Percentiles rank a stretch among this genome's conserved stretches.
Evolutionary conservation across 2,329 filamentous ascomycete species (phyloP).

Genomic region (Fusarium cyanostomum): DNA sequence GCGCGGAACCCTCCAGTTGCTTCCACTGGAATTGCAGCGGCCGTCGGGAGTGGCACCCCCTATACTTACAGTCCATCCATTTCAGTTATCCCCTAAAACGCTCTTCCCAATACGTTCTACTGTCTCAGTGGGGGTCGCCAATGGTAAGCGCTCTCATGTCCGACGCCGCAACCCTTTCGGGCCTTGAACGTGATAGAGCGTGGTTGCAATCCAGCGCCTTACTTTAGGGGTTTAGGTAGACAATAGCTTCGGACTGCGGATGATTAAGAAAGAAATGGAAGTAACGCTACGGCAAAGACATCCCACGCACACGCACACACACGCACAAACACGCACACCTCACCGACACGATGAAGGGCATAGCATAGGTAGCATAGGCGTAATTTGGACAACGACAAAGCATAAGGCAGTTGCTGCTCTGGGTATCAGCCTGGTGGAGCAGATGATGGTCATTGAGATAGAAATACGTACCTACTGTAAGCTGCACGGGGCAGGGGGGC

Average conservation of each 20-base stretch:
- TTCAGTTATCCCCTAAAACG: slow-evolving; percentile 1
- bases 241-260: slow-evolving; percentile 17
- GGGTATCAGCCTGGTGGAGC: slow-evolving; percentile 31
- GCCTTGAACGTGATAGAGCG: slow-evolving; percentile 23
- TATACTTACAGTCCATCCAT: slow-evolving; percentile 18
- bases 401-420: slow-evolving; percentile 1
- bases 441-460: slow-evolving; percentile 24
- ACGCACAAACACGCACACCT: slow-evolving; percentile 7
- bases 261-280: slow-evolving; percentile 8
- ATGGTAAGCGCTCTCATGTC: slow-evolving; percentile 14
- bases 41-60: slow-evolving; percentile 16
- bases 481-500: slow-evolving; percentile 37
- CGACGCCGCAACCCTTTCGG: slow-evolving; percentile 29
- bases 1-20: background rate
- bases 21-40: background rate
- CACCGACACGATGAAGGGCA: slow-evolving; percentile 7
- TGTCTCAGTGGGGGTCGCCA: slow-evolving; percentile 8
- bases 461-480: slow-evolving; percentile 22
- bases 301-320: background rate
- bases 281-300: background rate
- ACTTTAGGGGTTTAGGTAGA: slow-evolving; percentile 6
- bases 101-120: background rate
- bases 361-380: slow-evolving; percentile 2
- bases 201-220: slow-evolving; percentile 21
- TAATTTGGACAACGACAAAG: background rate